Evolutionary conservation across 2,329 filamentous ascomycete genomes (phyloP).

Genomic region (Aspergillus brasiliensis): DNA sequence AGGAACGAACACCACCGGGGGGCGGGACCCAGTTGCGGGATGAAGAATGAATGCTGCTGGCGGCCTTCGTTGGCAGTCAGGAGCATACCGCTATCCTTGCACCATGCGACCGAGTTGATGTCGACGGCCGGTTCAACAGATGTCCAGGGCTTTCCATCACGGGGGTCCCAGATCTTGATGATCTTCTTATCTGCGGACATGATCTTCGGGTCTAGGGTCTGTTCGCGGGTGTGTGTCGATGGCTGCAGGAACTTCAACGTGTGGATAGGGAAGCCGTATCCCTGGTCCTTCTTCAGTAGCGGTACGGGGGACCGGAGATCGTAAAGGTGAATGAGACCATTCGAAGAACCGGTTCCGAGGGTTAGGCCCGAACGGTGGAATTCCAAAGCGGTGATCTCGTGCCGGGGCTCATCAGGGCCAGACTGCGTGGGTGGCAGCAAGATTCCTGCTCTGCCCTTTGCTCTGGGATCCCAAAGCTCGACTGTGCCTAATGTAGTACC

Average conservation of each 20-base stretch:
- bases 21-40: slow-evolving; percentile 88
- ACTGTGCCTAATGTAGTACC: slow-evolving; percentile 94
- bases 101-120: slow-evolving; percentile 91
- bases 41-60: slow-evolving; percentile 92
- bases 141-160: slow-evolving; percentile 85
- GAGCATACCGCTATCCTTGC: slow-evolving; percentile 89
- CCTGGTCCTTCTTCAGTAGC: slow-evolving; percentile 88
- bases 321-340: slow-evolving; percentile 85
- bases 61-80: slow-evolving; percentile 95
- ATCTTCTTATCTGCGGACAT: slow-evolving; percentile 91
- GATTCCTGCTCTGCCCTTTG: slow-evolving; percentile 76
- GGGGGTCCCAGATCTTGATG: slow-evolving; percentile 93
- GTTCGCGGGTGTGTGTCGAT: slow-evolving; percentile 72
- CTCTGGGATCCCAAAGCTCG: slow-evolving; percentile 93
- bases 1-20: slow-evolving; percentile 96
- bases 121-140: slow-evolving; percentile 94
- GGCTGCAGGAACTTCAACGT: slow-evolving; percentile 69
- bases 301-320: slow-evolving; percentile 87
- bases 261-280: slow-evolving; percentile 89
- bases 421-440: slow-evolving; percentile 59
- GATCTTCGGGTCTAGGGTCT: slow-evolving; percentile 70
- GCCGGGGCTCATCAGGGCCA: slow-evolving; percentile 43
- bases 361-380: slow-evolving; percentile 84
- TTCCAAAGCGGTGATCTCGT: slow-evolving; percentile 81
- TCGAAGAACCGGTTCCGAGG: slow-evolving; percentile 82